Percentiles rank a stretch among this genome's conserved stretches.
Conservation (phyloP, 2,329 filamentous ascomycete genomes). For the Aspergillus intermedius region DNA sequence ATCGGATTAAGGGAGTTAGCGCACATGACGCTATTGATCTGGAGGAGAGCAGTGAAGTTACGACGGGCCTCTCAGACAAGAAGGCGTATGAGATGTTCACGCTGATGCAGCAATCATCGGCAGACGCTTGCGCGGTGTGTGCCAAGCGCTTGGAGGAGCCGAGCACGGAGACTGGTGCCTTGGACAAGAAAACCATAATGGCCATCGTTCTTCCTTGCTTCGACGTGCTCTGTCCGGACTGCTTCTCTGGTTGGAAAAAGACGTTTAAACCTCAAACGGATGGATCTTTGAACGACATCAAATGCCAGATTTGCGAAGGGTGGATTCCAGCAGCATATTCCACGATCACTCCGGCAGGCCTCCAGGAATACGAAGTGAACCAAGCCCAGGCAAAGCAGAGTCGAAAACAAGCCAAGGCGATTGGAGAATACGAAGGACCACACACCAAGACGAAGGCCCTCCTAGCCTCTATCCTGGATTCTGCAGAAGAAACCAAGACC, state of each 20-base stretch:
- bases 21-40: constrained; percentile 81
- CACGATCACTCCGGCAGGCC: constrained; percentile 57
- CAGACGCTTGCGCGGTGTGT: constrained; percentile 67
- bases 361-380: constrained; percentile 47
- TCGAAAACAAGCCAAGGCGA: constrained; percentile 51
- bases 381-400: constrained; percentile 50
- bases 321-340: constrained; percentile 60
- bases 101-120: constrained; percentile 74
- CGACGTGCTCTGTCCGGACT: constrained; percentile 73
- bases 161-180: constrained; percentile 50
- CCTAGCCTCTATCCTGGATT: constrained; percentile 63
- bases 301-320: constrained; percentile 63
- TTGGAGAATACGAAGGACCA: constrained; percentile 70
- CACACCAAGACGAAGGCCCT: constrained; percentile 88
- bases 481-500: constrained; percentile 50
- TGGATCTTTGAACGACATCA: constrained; percentile 40
- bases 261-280: constrained; percentile 43
- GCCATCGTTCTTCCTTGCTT: constrained; percentile 78
- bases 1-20: constrained; percentile 72
- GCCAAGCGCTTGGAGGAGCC: constrained; percentile 53
- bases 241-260: constrained; percentile 57
- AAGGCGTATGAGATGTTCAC: constrained; percentile 82
- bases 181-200: constrained; percentile 48
- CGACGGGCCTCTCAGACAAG: constrained; percentile 54
- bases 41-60: constrained; percentile 62